A percentile compares a stretch with the other conserved stretches of the same genome.
Evolutionary conservation across 2,329 filamentous ascomycete genomes (phyloP).

Genomic region (Bertia moriformis): DNA sequence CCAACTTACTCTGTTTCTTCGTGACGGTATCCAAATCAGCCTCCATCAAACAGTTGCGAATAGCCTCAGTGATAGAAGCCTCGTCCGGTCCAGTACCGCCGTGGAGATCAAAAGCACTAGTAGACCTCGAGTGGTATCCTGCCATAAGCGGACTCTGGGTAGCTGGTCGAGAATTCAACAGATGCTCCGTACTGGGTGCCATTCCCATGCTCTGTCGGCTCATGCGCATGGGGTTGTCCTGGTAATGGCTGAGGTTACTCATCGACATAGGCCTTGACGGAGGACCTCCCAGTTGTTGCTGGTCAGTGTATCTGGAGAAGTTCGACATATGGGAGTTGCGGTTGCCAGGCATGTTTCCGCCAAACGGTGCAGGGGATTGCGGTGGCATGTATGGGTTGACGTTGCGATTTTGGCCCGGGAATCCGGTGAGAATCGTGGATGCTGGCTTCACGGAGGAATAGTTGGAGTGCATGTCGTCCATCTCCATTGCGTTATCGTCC

Average conservation of each 20-base stretch:
- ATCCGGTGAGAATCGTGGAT: conserved; percentile 1
- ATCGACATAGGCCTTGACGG: neutral
- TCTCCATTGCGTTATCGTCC: conserved; percentile 74
- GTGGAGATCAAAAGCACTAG: conserved; percentile 40
- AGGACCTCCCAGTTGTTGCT: neutral
- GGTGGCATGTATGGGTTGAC: neutral
- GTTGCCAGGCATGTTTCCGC: neutral
- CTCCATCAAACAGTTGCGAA: conserved; percentile 68
- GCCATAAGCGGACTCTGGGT: conserved; percentile 26
- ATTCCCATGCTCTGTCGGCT: neutral
- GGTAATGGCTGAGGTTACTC: neutral
- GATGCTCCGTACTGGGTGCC: neutral
- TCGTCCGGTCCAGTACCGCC: conserved; percentile 58
- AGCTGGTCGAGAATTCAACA: conserved; percentile 23
- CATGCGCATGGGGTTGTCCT: neutral
- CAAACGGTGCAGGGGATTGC: neutral
- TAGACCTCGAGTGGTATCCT: conserved; percentile 6
- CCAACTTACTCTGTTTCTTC: conserved; percentile 50
- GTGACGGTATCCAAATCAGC: conserved; percentile 94
- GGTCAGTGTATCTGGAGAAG: conserved; percentile 19
- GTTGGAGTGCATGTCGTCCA: conserved; percentile 94
- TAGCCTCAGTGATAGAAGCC: conserved; percentile 65
- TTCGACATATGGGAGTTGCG: conserved; percentile 1
- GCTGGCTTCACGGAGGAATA: conserved; percentile 29
- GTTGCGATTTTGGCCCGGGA: neutral